phyloP scores from a whole-genome alignment of 306 rosid genomes.

The Rubus parviflorus region DNA sequence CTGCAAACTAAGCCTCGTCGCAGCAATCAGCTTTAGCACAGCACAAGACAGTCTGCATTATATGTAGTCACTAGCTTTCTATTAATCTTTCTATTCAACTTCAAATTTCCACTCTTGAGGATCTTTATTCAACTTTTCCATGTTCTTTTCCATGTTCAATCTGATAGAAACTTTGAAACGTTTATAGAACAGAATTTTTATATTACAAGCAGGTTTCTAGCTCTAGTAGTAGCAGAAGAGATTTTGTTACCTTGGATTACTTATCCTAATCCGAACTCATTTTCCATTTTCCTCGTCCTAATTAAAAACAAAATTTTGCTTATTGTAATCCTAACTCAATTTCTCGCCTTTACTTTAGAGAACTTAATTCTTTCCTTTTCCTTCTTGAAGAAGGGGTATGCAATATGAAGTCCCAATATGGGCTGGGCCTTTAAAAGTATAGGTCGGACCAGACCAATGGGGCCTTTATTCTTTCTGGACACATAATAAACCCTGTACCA shows the following conservation, averaged over 20 bases:
- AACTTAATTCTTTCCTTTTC: too few relatives aligned
- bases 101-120: neutral
- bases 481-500: neutral
- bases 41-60: neutral
- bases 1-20: slow-evolving; percentile 28
- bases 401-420: too few relatives aligned
- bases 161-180: neutral
- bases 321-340: too few relatives aligned
- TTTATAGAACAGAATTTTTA: neutral
- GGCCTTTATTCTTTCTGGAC: neutral
- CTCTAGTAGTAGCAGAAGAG: neutral
- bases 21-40: slow-evolving; percentile 4
- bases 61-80: neutral
- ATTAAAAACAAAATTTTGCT: too few relatives aligned
- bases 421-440: neutral
- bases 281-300: too few relatives aligned
- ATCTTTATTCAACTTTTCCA: neutral
- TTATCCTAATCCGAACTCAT: neutral
- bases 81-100: neutral
- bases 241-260: neutral
- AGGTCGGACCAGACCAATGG: too few relatives aligned
- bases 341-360: neutral
- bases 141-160: neutral
- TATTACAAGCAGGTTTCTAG: neutral
- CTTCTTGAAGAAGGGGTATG: too few relatives aligned